Evolutionary conservation across 148 eudicot genomes (phyloP).

Genomic region (Silene latifolia): DNA sequence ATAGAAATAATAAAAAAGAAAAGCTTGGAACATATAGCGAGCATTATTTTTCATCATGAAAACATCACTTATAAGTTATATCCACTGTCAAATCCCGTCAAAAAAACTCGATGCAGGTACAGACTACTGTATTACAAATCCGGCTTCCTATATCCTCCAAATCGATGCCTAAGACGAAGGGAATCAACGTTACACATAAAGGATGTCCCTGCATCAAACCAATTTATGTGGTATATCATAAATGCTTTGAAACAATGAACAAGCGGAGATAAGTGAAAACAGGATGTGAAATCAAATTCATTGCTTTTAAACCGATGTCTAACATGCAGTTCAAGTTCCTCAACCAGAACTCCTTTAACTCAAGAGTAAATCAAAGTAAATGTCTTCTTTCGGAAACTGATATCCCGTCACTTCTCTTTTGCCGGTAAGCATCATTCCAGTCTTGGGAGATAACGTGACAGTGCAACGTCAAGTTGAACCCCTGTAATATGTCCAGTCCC

Average conservation of each 20-base stretch:
- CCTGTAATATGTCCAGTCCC: conserved; percentile 13
- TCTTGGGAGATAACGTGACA: conserved; percentile 99
- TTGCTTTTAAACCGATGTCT: not conserved
- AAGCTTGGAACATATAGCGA: too few relatives aligned
- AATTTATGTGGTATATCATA: too few relatives aligned
- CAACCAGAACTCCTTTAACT: not conserved
- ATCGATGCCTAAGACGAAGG: not conserved
- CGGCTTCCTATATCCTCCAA: not conserved
- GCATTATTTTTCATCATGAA: too few relatives aligned
- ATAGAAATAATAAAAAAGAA: too few relatives aligned
- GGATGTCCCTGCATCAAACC: not conserved
- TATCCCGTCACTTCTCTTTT: conserved; percentile 74
- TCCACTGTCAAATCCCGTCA: too few relatives aligned
- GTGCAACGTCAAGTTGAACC: conserved; percentile 81
- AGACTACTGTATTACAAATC: too few relatives aligned
- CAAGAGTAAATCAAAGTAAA: conserved; percentile 25
- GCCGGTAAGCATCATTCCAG: conserved; percentile 91
- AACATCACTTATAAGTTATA: too few relatives aligned
- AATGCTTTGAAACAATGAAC: not conserved
- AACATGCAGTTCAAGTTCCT: not conserved
- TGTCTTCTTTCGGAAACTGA: conserved; percentile 63
- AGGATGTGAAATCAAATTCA: not conserved
- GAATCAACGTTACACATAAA: not conserved
- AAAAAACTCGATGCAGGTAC: too few relatives aligned
- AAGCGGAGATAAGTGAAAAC: not conserved